Percentiles rank a stretch among this genome's conserved stretches.
phyloP scores from a whole-genome alignment of 2,329 filamentous ascomycete species.

The Ustulina deusta region DNA sequence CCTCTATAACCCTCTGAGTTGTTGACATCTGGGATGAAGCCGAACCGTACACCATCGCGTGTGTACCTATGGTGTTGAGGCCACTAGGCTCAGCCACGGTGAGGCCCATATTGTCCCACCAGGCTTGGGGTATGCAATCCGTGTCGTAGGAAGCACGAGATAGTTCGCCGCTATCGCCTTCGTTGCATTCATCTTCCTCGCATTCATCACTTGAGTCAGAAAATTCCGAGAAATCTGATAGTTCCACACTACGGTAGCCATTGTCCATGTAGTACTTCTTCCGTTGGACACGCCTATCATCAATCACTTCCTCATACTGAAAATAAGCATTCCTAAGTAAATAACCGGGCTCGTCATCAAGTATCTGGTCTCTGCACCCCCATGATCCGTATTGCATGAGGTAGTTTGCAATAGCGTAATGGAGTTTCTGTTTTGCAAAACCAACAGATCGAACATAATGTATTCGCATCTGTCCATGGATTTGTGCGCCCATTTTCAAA shows the following conservation, averaged over 20 bases:
- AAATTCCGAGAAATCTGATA: not conserved
- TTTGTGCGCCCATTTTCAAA: conserved; percentile 11
- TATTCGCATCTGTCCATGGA: conserved; percentile 16
- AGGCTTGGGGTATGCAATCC: not conserved
- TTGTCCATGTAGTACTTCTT: not conserved
- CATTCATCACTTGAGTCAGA: not conserved
- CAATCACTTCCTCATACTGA: not conserved
- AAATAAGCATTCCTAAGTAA: not conserved
- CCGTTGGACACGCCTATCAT: not conserved
- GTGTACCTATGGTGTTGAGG: no score
- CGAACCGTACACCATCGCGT: not conserved
- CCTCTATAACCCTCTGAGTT: not conserved
- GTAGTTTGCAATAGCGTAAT: conserved; percentile 1
- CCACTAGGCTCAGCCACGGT: not conserved
- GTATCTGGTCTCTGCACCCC: conserved; percentile 15
- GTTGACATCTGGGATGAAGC: not conserved
- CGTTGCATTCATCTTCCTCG: not conserved
- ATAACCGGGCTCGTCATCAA: not conserved
- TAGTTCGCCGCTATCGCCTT: not conserved
- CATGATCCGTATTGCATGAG: conserved; percentile 18
- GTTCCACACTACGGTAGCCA: not conserved
- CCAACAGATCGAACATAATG: conserved; percentile 26
- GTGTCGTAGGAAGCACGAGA: not conserved
- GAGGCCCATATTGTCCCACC: not conserved
- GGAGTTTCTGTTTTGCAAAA: not conserved